Evolutionary conservation across 176 grass and related monocot genomes (phyloP), one percentile per base, ranked within the genome.

Genomic region (Triticum aestivum): DNA sequence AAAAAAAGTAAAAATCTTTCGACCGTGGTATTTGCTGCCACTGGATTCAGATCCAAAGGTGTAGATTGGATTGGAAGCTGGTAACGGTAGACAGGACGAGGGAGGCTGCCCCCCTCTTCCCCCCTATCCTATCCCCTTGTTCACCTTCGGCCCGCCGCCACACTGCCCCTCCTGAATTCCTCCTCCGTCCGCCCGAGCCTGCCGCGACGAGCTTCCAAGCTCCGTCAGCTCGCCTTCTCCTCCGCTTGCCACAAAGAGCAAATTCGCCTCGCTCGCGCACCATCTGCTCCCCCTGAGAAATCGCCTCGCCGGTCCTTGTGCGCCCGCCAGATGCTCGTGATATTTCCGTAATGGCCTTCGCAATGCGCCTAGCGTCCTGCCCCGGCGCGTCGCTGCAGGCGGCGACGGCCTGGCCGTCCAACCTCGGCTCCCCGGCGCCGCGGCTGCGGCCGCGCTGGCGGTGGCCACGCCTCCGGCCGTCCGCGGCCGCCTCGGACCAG

Each of bases 301-400:
- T 32, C 14, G 61, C 34, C 18, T 20, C 71, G 26, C 56, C 58
- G 18, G 18, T 26, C 24, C 65, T 66, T 5, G 42, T 2, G 35
- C 34, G 61, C 77, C 45, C 82, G 8, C 82, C 88, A 92, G 30
- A 39, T 92, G 85, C 85, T 94, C 6, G 92, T 45, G 21, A 69
- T 59, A 91, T 90, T 93, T 87, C 82, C 83, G n/a, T 84, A 86
- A 97, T 94, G 95, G 83, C 89, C 65, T 86, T 89, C 61, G 76
- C 84, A 58, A 86, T 89, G 58, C 33, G 80, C 71, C 65, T 93
- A 65, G 83, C 79, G 1, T 82, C 61, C 54, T 84, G 54, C 79
- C 10, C 91, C 37, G 70, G 82, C 30, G 73, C 92, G 42, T 86
- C 84, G 61, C 38, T 86, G 12, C 30, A 73, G 17, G 72, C 79